Conservation (phyloP, 2,329 filamentous ascomycete genomes). For the Colletotrichum sp. region DNA sequence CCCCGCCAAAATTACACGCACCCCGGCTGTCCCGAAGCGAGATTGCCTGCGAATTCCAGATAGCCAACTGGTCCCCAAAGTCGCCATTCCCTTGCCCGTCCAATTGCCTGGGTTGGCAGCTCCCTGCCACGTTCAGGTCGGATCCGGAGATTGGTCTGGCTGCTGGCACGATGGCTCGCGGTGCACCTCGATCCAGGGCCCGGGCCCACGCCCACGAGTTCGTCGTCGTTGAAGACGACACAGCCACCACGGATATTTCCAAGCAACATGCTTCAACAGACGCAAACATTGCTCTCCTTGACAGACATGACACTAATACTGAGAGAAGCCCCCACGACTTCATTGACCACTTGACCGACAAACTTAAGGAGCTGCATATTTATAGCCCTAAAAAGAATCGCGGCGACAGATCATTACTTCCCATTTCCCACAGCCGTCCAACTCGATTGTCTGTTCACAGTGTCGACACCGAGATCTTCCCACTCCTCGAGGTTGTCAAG, state of each 20-base stretch:
- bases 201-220: background rate
- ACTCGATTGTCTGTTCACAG: background rate
- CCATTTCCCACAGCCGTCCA: background rate
- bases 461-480: background rate
- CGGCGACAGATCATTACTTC: slow-evolving; percentile 1
- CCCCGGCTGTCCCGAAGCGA: slow-evolving; percentile 15
- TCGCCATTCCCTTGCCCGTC: background rate
- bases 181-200: slow-evolving; percentile 7
- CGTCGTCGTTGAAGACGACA: slow-evolving; percentile 7
- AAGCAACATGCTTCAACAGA: background rate
- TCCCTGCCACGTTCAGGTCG: slow-evolving; percentile 12
- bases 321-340: slow-evolving; percentile 26
- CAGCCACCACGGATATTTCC: background rate
- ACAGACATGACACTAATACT: slow-evolving; percentile 32
- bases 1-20: slow-evolving; percentile 4
- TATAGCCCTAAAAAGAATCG: slow-evolving; percentile 15
- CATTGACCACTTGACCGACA: slow-evolving; percentile 35
- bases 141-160: slow-evolving; percentile 16
- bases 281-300: slow-evolving; percentile 25
- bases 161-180: background rate
- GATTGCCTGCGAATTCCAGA: slow-evolving; percentile 10
- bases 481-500: background rate
- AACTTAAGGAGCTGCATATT: slow-evolving; percentile 37
- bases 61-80: background rate
- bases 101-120: slow-evolving; percentile 3